Evolutionary conservation across 306 rosid genomes (phyloP), one percentile per base, ranked within the genome.

Genomic region (Trifolium dubium): DNA sequence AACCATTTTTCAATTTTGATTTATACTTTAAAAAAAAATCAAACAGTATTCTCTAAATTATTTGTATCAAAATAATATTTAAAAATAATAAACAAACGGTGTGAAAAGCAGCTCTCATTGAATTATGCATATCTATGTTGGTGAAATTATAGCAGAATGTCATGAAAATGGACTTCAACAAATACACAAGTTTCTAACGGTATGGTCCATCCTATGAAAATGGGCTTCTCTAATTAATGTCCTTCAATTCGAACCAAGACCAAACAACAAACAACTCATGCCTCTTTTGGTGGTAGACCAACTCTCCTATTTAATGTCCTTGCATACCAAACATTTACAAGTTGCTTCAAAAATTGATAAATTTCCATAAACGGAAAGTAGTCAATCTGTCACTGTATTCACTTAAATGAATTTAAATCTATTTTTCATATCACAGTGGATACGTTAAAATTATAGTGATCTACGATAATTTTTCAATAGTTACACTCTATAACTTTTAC

Each of bases 161-260:
- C 54, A 14, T 14, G 6, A 47, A 47, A 47, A 47, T 14, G 2
- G 17, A 47, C 19, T 1, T 14, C 34, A 55, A 55, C 34, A 23
- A 10, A 55, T 55, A 55, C 62, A 31, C 7, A 55, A 55, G 62
- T 55, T 23, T 55, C 62, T 4, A 55, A 55, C n/a, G 40, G 66
- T 31, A 23, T 75, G 73, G 55, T 51, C 79, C 67, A 75, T 75
- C 34, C 10, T 10, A 40, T 51, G 34, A 37, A 53, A 53, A 39
- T 65, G 78, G 79, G 73, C 66, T 64, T 37, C 63, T 31, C 23
- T 5, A 6, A 31, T 47, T 17, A 73, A 61, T 61, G 12, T 61
- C 28, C 5, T 18, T 23, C 49, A 46, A 28, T 46, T 23, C 7
- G 8, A 11, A 13, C 30, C 10, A 29, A 29, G 18, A 62, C 66